Evolutionary conservation across 306 rosid genomes (phyloP).

Genomic region (Quercus cerris): DNA sequence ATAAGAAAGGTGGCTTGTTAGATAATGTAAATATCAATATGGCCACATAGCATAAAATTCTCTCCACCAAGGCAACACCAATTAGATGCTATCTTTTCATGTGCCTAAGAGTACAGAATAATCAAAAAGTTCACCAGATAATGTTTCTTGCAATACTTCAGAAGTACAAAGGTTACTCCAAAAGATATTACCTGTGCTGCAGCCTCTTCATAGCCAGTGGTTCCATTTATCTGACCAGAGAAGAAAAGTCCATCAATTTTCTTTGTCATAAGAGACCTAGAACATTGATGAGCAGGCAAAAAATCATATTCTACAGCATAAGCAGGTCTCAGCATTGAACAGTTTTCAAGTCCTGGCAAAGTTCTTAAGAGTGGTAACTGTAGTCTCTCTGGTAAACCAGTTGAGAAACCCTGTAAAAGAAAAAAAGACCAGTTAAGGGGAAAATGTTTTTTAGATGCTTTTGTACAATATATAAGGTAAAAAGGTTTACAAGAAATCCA

Average conservation of each 20-base stretch:
- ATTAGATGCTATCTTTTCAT: not conserved
- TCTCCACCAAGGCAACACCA: not conserved
- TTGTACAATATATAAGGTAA: not conserved
- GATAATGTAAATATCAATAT: slow-evolving; percentile 6
- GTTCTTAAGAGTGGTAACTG: slow-evolving; percentile 92
- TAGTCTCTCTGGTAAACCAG: slow-evolving; percentile 93
- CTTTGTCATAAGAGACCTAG: slow-evolving; percentile 94
- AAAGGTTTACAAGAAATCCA: not conserved
- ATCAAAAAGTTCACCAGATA: not conserved
- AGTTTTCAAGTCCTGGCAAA: slow-evolving; percentile 95
- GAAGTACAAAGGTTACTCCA: slow-evolving; percentile 8
- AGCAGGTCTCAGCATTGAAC: slow-evolving; percentile 98
- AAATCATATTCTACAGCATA: slow-evolving; percentile 97
- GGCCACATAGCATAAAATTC: slow-evolving; percentile 7
- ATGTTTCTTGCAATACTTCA: not conserved
- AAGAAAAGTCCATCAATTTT: slow-evolving; percentile 88
- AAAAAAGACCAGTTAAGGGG: slow-evolving; percentile 13
- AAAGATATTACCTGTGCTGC: slow-evolving; percentile 76
- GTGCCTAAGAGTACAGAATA: not conserved
- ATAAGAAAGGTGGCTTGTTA: slow-evolving; percentile 11
- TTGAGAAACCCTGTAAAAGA: slow-evolving; percentile 78
- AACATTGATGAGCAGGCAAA: slow-evolving; percentile 91
- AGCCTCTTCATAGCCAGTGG: slow-evolving; percentile 99
- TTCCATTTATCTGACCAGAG: slow-evolving; percentile 98
- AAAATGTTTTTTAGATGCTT: not conserved